Evolutionary conservation across 176 grass and related monocot genomes (phyloP).

Genomic region (Zea mays): Zm-B73-REFERENCE-NAM-5.0 NC_050104.1:152120001-152120500

Average conservation of each 20-base stretch:
- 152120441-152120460: constrained; percentile 45
- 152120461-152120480: constrained; percentile 64
- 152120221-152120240: neutral
- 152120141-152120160: constrained; percentile 5
- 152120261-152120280: neutral
- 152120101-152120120: constrained; percentile 24
- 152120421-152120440: constrained; percentile 9
- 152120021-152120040: constrained; percentile 4
- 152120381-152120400: neutral
- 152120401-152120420: neutral
- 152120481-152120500: constrained; percentile 84
- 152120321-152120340: neutral
- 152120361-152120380: neutral
- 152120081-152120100: constrained; percentile 18
- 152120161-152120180: constrained; percentile 19
- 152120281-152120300: neutral
- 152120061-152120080: constrained; percentile 1
- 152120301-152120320: neutral
- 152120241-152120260: neutral
- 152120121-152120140: constrained; percentile 16
- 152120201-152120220: neutral
- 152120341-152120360: neutral
- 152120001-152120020: constrained; percentile 9
- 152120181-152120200: constrained; percentile 16
- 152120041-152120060: neutral